A percentile compares a stretch with the other conserved stretches of the same genome.
Conservation (phyloP, 2,329 filamentous ascomycete species). For the Pseudogymnoascus sp. region DNA sequence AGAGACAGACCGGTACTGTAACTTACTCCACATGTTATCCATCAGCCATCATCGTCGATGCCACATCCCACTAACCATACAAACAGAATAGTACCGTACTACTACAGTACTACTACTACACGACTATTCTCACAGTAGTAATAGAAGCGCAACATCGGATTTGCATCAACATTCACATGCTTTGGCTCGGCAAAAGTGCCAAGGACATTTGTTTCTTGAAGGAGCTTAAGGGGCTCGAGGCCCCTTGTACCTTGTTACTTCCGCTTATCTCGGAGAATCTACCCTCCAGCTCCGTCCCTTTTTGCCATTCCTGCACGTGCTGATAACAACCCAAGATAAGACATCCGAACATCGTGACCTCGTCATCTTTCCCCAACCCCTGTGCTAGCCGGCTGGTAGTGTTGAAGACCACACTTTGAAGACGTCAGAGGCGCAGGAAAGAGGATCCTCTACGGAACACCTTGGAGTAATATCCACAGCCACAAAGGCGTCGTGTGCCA, state of each 20-base stretch:
- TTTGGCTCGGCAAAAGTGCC: slow-evolving; percentile 2
- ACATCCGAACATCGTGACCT: background rate
- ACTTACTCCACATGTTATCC: background rate
- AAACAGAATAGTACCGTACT: background rate
- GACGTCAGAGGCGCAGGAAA: slow-evolving; percentile 1
- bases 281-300: background rate
- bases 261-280: background rate
- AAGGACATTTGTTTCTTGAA: background rate
- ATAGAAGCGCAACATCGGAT: background rate
- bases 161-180: slow-evolving; percentile 6
- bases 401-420: background rate
- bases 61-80: background rate
- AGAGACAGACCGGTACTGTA: background rate
- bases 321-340: background rate
- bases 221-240: background rate
- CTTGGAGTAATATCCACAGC: background rate
- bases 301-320: background rate
- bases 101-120: background rate
- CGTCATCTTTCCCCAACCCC: background rate
- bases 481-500: background rate
- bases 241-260: background rate
- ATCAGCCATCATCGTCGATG: background rate
- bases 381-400: background rate
- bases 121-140: background rate
- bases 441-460: background rate